Evolutionary conservation across 2,329 filamentous ascomycete species (phyloP).

Genomic region (Clarireedia monteithiana): DNA sequence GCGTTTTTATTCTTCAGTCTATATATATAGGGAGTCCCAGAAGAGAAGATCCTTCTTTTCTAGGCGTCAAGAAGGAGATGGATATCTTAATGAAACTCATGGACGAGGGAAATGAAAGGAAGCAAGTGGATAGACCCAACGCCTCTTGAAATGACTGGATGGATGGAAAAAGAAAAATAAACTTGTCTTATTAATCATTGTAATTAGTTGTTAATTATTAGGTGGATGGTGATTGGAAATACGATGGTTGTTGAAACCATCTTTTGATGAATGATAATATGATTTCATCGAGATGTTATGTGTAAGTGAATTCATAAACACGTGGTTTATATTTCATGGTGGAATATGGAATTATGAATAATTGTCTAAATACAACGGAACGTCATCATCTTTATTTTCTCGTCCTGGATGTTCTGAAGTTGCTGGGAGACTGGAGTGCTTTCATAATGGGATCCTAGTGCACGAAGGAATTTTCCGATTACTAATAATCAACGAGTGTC

Average conservation of each 20-base stretch:
- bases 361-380: too few species aligned
- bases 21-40: conserved; percentile 1
- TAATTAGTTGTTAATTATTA: neutral
- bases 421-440: too few species aligned
- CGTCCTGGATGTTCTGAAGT: too few species aligned
- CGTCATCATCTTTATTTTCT: too few species aligned
- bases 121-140: neutral
- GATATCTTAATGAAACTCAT: neutral
- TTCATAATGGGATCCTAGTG: too few species aligned
- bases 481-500: too few species aligned
- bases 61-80: neutral
- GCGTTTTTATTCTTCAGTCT: conserved; percentile 2
- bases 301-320: too few species aligned
- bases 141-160: neutral
- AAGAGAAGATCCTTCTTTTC: neutral
- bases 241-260: neutral
- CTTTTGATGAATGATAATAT: neutral
- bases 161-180: neutral
- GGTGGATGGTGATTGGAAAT: neutral
- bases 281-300: too few species aligned
- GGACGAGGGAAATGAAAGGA: neutral
- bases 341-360: too few species aligned
- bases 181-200: neutral
- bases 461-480: too few species aligned
- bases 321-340: too few species aligned